Percentiles rank a stretch among this genome's conserved stretches.
Evolutionary conservation across 805 yeast genomes (phyloP).

Genomic region (Schwanniomyces pseudopolymorphus): DNA sequence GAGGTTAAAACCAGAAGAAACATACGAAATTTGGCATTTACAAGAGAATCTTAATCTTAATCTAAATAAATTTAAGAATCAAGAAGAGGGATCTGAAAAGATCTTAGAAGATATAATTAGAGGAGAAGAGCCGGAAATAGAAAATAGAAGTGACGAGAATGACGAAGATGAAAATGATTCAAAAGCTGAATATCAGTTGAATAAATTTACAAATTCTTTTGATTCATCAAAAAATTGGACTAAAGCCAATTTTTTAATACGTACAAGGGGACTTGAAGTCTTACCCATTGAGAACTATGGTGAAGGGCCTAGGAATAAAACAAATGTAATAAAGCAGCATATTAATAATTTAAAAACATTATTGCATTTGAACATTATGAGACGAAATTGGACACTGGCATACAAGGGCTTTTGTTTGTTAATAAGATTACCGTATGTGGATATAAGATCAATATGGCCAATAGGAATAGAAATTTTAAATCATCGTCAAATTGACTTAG

Average conservation of each 20-base stretch:
- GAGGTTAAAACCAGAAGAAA: constrained; percentile 29
- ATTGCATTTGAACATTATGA: constrained; percentile 48
- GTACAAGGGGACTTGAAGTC: constrained; percentile 21
- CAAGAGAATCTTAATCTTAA: constrained; percentile 13
- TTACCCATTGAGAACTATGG: constrained; percentile 15
- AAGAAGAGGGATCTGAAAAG: constrained; percentile 8
- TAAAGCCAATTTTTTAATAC: constrained; percentile 19
- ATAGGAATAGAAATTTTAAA: constrained; percentile 57
- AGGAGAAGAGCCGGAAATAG: background rate
- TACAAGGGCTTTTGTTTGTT: constrained; percentile 52
- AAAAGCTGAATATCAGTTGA: constrained; percentile 6
- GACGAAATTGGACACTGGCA: constrained; percentile 55
- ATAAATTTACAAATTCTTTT: constrained; percentile 15
- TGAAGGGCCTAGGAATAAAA: constrained; percentile 1
- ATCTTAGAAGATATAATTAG: constrained; percentile 1
- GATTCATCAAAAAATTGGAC: constrained; percentile 18
- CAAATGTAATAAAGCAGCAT: constrained; percentile 22
- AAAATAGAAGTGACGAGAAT: constrained; percentile 1
- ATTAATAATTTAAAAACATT: constrained; percentile 38
- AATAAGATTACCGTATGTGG: constrained; percentile 48
- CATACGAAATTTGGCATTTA: constrained; percentile 35
- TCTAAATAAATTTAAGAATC: constrained; percentile 5
- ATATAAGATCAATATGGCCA: constrained; percentile 62
- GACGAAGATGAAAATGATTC: constrained; percentile 6
- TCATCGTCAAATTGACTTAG: constrained; percentile 11